Conservation (phyloP, 2,329 filamentous ascomycete genomes). For the Phialophora expanda region DNA sequence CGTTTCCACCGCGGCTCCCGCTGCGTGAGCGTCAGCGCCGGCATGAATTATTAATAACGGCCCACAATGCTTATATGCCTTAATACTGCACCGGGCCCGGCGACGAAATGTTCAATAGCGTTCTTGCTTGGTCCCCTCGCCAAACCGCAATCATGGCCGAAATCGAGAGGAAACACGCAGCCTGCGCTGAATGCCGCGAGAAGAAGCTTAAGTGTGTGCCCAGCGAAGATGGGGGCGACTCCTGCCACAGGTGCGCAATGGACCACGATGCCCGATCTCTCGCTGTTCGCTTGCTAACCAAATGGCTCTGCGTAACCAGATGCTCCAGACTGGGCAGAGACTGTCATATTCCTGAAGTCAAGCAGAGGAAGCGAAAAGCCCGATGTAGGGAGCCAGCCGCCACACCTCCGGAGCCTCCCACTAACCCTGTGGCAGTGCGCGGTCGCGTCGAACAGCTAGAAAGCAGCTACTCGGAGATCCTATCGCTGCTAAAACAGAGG, state of each 20-base stretch:
- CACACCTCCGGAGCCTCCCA: not conserved
- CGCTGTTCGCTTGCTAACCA: not conserved
- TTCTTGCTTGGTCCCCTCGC: not conserved
- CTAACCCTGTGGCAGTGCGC: constrained; percentile 18
- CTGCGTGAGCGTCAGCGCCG: not conserved
- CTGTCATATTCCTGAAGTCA: constrained; percentile 29
- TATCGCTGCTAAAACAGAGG: constrained; percentile 23
- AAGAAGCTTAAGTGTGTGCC: constrained; percentile 30
- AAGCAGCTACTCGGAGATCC: constrained; percentile 29
- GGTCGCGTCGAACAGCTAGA: constrained; percentile 31
- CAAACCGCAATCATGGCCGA: constrained; percentile 15
- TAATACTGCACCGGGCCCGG: constrained; percentile 10
- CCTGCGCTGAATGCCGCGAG: constrained; percentile 27
- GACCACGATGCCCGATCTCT: too few relatives aligned
- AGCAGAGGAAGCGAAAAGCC: constrained; percentile 29
- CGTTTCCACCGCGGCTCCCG: not conserved
- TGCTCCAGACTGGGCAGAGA: constrained; percentile 27
- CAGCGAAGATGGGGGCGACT: constrained; percentile 13
- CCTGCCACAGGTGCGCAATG: constrained; percentile 21
- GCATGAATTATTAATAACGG: not conserved
- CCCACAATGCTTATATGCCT: constrained; percentile 10
- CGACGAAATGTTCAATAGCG: constrained; percentile 1
- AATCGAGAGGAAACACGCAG: constrained; percentile 25
- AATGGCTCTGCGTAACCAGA: constrained; percentile 1
- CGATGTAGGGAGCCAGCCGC: constrained; percentile 11